Base-by-base conservation (phyloP, 352 stramenopile species). In the Aphanomyces astaci region DNA sequence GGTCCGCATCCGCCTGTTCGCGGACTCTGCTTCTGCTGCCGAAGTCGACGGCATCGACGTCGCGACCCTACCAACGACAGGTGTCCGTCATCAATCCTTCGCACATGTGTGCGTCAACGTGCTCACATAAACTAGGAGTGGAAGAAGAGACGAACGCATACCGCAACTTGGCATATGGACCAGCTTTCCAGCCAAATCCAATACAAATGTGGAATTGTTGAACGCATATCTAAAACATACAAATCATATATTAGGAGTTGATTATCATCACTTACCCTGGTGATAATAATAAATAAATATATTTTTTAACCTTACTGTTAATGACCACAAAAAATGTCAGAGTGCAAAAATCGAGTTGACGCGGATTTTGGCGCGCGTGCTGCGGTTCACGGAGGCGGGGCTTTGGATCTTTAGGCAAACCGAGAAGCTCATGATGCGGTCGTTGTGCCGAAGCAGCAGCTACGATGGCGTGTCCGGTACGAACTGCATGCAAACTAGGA, bases 401-500 rank as follows among this genome's bases (percentile, higher is more conserved):
- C 28, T 71, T 63, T 81, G 88, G 7, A 94, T 76, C 56, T 75
- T 72, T 17, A 75, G 77, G 32, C 87, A 77, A 25, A 94, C 76
- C 52, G 77, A 68, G 55, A 88, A 90, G 1, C 83, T 76, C n/a
- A 78, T 71, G 52, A 86, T 75, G 22, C 76, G 80, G 72, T 94
- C 85, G 49, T 90, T 77, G 56, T 92, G 83, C 51, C 77, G 80
- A 2, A 80, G 64, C 27, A 94, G 73, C 63, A 94, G 81, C 82
- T 81, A 94, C 63, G 85, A 87, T 2, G 83, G 83, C n/a, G 83
- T 90, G 66, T 90, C 85, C 0, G 83, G 82, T 19, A 93, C 73
- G 17, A 78, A 78, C 66, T 93, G 85, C 43, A 82, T 80, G 33
- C 84, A 72, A 13, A 89, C 63, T 36, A 93, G 64, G 43, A 93